phyloP scores from a whole-genome alignment of 225 moss, liverwort and hornwort species.

The Bryoerythrophyllum caledonicum region DNA sequence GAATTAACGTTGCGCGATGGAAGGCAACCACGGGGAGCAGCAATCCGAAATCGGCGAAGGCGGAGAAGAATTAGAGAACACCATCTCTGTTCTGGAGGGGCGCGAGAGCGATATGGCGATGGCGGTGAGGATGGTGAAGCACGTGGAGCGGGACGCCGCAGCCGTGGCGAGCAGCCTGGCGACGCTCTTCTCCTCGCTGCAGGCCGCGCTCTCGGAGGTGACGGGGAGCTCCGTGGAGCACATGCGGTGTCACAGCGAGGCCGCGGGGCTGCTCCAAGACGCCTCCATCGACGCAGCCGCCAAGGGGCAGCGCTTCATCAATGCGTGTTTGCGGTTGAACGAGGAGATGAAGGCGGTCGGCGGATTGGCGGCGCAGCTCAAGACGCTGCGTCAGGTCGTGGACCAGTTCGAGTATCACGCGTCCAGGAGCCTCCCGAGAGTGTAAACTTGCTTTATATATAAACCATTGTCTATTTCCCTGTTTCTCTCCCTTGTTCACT shows the following conservation, averaged over 20 bases:
- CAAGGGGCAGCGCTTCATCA: slow-evolving; percentile 88
- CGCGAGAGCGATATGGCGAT: slow-evolving; percentile 52
- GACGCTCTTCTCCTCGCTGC: slow-evolving; percentile 48
- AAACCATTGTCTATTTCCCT: slow-evolving; percentile 1
- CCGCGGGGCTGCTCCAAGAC: slow-evolving; percentile 83
- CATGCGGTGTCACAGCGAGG: slow-evolving; percentile 81
- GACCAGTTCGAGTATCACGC: slow-evolving; percentile 93
- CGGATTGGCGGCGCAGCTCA: slow-evolving; percentile 68
- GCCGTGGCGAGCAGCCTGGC: slow-evolving; percentile 51
- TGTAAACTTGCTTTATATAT: slow-evolving; percentile 36
- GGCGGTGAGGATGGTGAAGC: slow-evolving; percentile 66
- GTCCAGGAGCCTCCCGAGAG: slow-evolving; percentile 62
- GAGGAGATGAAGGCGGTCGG: slow-evolving; percentile 91
- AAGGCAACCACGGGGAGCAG: slow-evolving; percentile 15
- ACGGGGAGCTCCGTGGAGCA: slow-evolving; percentile 86
- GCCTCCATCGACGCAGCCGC: slow-evolving; percentile 82
- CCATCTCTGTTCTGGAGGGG: slow-evolving; percentile 11
- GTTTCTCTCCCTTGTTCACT: background rate
- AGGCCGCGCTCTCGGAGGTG: slow-evolving; percentile 68
- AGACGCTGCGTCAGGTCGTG: slow-evolving; percentile 65
- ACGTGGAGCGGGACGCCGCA: slow-evolving; percentile 55
- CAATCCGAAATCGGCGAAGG: slow-evolving; percentile 15
- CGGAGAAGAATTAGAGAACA: slow-evolving; percentile 9
- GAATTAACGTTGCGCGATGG: slow-evolving; percentile 20
- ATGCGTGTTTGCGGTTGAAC: slow-evolving; percentile 88